Conservation (phyloP, 2,329 filamentous ascomycete genomes). For the Aurifilum marmelostoma region DNA sequence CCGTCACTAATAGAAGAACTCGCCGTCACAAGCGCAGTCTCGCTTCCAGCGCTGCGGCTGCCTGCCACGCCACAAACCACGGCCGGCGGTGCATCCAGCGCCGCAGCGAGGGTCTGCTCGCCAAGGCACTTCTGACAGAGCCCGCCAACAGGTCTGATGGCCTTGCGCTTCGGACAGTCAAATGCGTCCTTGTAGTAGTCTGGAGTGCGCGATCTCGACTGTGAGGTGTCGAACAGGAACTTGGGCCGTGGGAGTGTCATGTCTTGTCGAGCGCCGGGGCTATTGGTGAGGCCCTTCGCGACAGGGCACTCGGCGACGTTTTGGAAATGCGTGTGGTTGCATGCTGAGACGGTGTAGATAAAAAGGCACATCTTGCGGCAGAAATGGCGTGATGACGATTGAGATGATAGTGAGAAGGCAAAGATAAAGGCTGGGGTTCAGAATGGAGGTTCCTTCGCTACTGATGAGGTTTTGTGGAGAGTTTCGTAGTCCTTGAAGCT, state of each 20-base stretch:
- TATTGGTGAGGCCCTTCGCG: constrained; percentile 32
- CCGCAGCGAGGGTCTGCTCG: background rate
- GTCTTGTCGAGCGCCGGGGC: constrained; percentile 30
- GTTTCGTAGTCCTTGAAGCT: background rate
- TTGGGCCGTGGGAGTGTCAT: constrained; percentile 31
- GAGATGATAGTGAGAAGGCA: background rate
- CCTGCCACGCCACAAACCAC: background rate
- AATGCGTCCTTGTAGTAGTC: constrained; percentile 15
- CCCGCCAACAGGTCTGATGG: constrained; percentile 17
- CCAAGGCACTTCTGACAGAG: constrained; percentile 15
- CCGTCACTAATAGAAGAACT: constrained; percentile 6
- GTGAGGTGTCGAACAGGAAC: constrained; percentile 29
- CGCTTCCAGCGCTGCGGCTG: constrained; percentile 10
- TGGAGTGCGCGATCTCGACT: constrained; percentile 13
- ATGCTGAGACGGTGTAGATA: constrained; percentile 36
- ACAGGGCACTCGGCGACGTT: constrained; percentile 40
- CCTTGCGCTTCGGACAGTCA: constrained; percentile 24
- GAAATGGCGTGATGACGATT: background rate
- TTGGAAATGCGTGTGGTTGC: constrained; percentile 40
- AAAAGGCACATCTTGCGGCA: constrained; percentile 40
- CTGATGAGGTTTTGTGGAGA: background rate
- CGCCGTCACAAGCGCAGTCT: constrained; percentile 2
- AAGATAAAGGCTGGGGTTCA: background rate
- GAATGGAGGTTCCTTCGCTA: background rate
- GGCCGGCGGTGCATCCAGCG: background rate